A percentile compares a stretch with the other conserved stretches of the same genome.
These are phyloP conservation scores for Datisca glomerata DNA, from an alignment of 306 rosid species.

Conservation along the genomic window DNA sequence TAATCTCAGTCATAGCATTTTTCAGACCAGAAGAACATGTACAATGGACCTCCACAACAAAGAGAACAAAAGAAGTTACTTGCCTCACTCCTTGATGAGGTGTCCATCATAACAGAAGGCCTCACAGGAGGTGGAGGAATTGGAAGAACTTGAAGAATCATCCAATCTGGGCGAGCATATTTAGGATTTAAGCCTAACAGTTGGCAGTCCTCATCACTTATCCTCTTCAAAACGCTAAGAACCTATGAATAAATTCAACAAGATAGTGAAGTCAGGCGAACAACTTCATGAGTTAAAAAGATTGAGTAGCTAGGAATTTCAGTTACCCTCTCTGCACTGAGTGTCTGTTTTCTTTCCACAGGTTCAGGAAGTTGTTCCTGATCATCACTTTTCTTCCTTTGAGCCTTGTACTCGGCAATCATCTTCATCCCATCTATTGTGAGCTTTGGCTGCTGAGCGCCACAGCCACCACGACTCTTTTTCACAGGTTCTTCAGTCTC, in stretches of 20 bases:
- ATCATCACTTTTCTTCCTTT: constrained; percentile 87
- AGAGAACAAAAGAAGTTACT: constrained; percentile 15
- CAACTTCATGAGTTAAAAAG: constrained; percentile 2
- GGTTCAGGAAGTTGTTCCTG: constrained; percentile 98
- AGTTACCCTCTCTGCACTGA: constrained; percentile 80
- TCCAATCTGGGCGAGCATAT: constrained; percentile 97
- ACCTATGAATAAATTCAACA: constrained; percentile 38
- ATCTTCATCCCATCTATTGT: constrained; percentile 90
- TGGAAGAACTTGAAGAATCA: constrained; percentile 98
- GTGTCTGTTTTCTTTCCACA: constrained; percentile 92
- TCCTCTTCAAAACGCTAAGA: constrained; percentile 80
- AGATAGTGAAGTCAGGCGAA: neutral
- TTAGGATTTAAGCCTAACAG: constrained; percentile 84
- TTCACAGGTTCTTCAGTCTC: constrained; percentile 65
- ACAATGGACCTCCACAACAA: neutral
- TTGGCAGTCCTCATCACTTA: constrained; percentile 87
- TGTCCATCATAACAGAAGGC: constrained; percentile 99
- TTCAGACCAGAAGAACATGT: neutral
- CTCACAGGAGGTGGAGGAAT: constrained; percentile 99
- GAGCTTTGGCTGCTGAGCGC: constrained; percentile 97
- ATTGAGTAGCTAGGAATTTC: neutral
- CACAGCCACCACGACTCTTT: constrained; percentile 94
- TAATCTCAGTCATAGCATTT: no score
- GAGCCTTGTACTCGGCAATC: constrained; percentile 78
- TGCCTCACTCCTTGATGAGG: constrained; percentile 98